A percentile compares a stretch with the other conserved stretches of the same genome.
phyloP scores from a whole-genome alignment of 768 basidiomycete genomes.

The Lyophyllum decastes region DNA sequence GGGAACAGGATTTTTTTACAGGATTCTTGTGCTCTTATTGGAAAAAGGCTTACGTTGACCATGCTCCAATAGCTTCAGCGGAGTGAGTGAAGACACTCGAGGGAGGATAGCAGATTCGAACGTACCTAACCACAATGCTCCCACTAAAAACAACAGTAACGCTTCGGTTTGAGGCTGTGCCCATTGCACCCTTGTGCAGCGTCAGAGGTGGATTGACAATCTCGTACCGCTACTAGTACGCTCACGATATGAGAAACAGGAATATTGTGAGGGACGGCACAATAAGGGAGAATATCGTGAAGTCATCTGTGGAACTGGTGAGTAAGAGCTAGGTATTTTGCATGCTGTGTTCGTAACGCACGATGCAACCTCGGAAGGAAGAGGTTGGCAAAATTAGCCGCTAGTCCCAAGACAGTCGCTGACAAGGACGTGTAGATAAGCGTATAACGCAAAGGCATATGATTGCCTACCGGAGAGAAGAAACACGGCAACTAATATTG shows the following conservation, averaged over 20 bases:
- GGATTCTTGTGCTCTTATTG: background rate
- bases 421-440: constrained; percentile 8
- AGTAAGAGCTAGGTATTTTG: constrained; percentile 1
- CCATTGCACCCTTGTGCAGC: constrained; percentile 58
- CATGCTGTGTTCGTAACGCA: constrained; percentile 32
- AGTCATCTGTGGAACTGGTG: constrained; percentile 51
- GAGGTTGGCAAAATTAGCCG: constrained; percentile 63
- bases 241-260: constrained; percentile 59
- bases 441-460: background rate
- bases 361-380: constrained; percentile 70
- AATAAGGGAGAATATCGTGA: constrained; percentile 68
- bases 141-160: constrained; percentile 51
- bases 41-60: constrained; percentile 57
- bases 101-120: constrained; percentile 7
- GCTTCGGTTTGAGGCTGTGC: constrained; percentile 69
- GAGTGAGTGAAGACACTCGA: constrained; percentile 8
- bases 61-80: constrained; percentile 67
- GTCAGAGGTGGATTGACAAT: background rate
- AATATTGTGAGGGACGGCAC: constrained; percentile 69
- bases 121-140: constrained; percentile 72
- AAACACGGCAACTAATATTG: constrained; percentile 40
- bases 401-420: constrained; percentile 66
- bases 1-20: background rate
- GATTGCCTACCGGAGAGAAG: constrained; percentile 41
- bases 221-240: constrained; percentile 1